phyloP scores from a whole-genome alignment of 1,284 basidiomycete genomes.

The Apiotrichum gamsii region DNA sequence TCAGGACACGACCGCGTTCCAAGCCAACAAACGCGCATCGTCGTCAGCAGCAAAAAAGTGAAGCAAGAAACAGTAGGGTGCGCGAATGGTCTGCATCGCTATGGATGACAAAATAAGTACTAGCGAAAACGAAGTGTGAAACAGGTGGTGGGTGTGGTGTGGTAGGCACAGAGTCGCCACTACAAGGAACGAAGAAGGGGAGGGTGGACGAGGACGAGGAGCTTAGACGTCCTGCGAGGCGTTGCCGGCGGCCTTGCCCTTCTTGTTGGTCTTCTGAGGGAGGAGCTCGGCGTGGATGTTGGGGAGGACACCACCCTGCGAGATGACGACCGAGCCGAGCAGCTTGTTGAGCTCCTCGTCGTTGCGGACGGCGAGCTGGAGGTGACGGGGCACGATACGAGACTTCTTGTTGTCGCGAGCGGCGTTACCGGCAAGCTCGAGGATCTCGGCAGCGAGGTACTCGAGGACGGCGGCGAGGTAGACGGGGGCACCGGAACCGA shows the following conservation, averaged over 20 bases:
- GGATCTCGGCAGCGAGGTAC: slow-evolving; percentile 75
- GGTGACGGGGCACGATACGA: slow-evolving; percentile 83
- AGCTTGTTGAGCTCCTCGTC: slow-evolving; percentile 61
- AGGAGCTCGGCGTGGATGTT: slow-evolving; percentile 62
- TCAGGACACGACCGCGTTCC: too few species aligned
- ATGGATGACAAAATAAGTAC: slow-evolving; percentile 26
- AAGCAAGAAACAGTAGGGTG: not conserved
- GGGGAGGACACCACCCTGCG: slow-evolving; percentile 84
- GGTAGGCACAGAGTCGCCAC: not conserved
- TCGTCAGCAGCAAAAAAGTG: not conserved
- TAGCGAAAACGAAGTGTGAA: slow-evolving; percentile 32
- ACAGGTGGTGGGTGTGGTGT: not conserved
- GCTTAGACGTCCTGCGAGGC: slow-evolving; percentile 25
- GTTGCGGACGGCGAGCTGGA: slow-evolving; percentile 84
- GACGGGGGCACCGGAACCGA: slow-evolving; percentile 54
- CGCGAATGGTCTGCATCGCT: slow-evolving; percentile 18
- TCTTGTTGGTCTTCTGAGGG: slow-evolving; percentile 58
- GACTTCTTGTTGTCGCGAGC: slow-evolving; percentile 58
- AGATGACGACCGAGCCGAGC: slow-evolving; percentile 76
- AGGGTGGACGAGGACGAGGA: not conserved
- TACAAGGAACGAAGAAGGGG: not conserved
- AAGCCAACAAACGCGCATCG: too few species aligned
- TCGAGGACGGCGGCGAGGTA: slow-evolving; percentile 65
- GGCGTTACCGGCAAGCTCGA: slow-evolving; percentile 81
- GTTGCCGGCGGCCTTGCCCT: slow-evolving; percentile 46